Percentiles rank a stretch among this genome's conserved stretches.
Conservation (phyloP, 352 stramenopile genomes). For the Phytophthora europaea region DNA sequence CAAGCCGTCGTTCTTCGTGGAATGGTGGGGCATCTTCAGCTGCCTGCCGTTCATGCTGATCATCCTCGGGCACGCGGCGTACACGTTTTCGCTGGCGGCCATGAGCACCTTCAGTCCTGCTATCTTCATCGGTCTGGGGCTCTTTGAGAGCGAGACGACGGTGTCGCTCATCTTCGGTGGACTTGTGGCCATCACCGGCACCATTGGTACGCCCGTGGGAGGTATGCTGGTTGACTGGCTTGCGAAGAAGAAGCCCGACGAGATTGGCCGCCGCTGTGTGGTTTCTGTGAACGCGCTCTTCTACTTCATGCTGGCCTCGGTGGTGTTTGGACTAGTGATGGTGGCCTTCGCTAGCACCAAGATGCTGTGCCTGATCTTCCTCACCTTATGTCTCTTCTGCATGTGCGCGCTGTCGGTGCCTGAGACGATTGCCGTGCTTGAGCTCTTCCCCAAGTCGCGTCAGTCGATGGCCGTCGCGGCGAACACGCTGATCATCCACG, state of each 20-base stretch:
- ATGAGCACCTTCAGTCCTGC: conserved; percentile 89
- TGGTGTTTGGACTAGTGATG: conserved; percentile 70
- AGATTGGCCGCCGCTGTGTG: conserved; percentile 54
- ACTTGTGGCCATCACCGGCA: conserved; percentile 84
- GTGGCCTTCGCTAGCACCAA: conserved; percentile 61
- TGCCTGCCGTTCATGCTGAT: conserved; percentile 83
- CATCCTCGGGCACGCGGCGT: conserved; percentile 85
- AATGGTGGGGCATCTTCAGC: conserved; percentile 78
- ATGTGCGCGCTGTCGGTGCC: conserved; percentile 82
- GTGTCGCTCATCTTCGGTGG: conserved; percentile 91
- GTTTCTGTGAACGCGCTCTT: conserved; percentile 78
- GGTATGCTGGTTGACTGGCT: conserved; percentile 80
- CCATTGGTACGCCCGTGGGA: conserved; percentile 90
- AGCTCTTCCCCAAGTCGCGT: conserved; percentile 89
- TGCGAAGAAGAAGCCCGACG: conserved; percentile 43
- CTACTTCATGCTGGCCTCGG: conserved; percentile 64
- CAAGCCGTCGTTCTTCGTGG: conserved; percentile 55
- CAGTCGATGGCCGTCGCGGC: conserved; percentile 92
- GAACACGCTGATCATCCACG: conserved; percentile 94
- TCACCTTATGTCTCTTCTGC: conserved; percentile 77
- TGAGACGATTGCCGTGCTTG: conserved; percentile 91
- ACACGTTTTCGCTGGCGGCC: conserved; percentile 89
- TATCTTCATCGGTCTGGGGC: conserved; percentile 91
- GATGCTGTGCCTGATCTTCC: conserved; percentile 71
- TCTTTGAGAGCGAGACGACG: conserved; percentile 88